These are phyloP conservation scores for Geoglossum glabrum DNA, from an alignment of 495 filamentous ascomycete species.

Conservation along the genomic window DNA sequence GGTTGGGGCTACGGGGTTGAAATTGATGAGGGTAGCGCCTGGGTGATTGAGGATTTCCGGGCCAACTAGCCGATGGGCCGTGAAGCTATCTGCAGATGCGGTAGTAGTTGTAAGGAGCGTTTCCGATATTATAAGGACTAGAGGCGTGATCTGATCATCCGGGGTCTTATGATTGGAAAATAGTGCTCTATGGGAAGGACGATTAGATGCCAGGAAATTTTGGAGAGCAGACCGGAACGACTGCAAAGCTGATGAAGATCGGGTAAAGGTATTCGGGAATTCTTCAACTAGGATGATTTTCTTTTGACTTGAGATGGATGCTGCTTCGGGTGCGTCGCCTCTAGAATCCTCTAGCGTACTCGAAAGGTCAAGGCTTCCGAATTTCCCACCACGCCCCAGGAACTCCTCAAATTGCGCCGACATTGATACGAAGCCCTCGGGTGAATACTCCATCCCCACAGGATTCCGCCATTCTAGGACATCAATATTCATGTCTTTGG, in stretches of 20 bases:
- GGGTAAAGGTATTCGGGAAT: conserved; percentile 66
- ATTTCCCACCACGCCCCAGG: conserved; percentile 54
- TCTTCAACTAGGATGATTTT: conserved; percentile 72
- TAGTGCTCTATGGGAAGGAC: conserved; percentile 21
- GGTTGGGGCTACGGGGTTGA: conserved; percentile 79
- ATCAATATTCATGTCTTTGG: conserved; percentile 47
- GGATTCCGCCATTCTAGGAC: conserved; percentile 88
- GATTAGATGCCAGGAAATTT: conserved; percentile 46
- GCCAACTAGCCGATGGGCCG: conserved; percentile 70
- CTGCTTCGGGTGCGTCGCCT: not conserved
- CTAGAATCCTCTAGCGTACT: not conserved
- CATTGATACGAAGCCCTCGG: conserved; percentile 40
- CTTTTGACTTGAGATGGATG: conserved; percentile 18
- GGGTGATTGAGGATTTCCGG: conserved; percentile 65
- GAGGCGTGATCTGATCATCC: conserved; percentile 34
- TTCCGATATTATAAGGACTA: conserved; percentile 83
- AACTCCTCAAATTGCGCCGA: conserved; percentile 80
- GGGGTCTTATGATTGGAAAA: conserved; percentile 9
- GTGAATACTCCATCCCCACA: conserved; percentile 30
- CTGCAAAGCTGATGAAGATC: conserved; percentile 41
- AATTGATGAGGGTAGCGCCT: conserved; percentile 57
- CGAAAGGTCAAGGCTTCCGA: conserved; percentile 47
- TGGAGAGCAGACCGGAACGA: conserved; percentile 59
- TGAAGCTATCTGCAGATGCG: conserved; percentile 68
- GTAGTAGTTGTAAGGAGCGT: conserved; percentile 57